Conservation (phyloP, 306 rosid genomes). For the Senna siamea region DNA sequence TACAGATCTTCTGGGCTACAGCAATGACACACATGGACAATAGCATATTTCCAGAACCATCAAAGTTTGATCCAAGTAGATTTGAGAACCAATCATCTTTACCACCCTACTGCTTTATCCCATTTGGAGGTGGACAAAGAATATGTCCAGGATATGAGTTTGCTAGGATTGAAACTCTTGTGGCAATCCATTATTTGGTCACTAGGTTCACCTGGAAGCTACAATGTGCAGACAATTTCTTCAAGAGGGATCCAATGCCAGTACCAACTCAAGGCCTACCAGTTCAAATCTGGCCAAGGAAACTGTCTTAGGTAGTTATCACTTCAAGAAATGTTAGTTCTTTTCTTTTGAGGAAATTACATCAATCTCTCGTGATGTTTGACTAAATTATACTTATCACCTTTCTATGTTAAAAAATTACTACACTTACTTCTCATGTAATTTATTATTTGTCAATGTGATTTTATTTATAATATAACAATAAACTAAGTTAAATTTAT, state of each 20-base stretch:
- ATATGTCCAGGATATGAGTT: conserved; percentile 76
- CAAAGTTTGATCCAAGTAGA: conserved; percentile 75
- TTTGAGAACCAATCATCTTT: conserved; percentile 60
- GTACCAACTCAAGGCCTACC: conserved; percentile 66
- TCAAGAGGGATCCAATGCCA: conserved; percentile 65
- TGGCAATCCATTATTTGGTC: conserved; percentile 68
- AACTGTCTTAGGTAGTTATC: conserved; percentile 19
- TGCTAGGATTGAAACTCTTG: conserved; percentile 66
- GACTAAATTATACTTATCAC: too few species aligned
- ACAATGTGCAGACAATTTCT: conserved; percentile 55
- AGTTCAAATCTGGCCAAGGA: conserved; percentile 53
- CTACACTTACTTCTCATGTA: too few species aligned
- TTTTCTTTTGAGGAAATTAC: background rate
- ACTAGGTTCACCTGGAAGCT: conserved; percentile 74
- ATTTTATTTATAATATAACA: too few species aligned
- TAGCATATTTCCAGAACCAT: conserved; percentile 61
- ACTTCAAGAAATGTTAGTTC: conserved; percentile 9
- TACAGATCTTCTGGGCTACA: conserved; percentile 73
- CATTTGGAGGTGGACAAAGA: conserved; percentile 78
- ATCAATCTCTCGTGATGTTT: too few species aligned
- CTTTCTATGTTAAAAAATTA: too few species aligned
- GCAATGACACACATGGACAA: conserved; percentile 75
- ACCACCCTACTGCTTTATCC: conserved; percentile 65
- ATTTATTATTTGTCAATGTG: too few species aligned
- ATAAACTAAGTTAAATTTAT: too few species aligned